Evolutionary conservation across 768 basidiomycete genomes (phyloP), one percentile per base, ranked within the genome.

Genomic region (Gloeopeniophorella convolvens): DNA sequence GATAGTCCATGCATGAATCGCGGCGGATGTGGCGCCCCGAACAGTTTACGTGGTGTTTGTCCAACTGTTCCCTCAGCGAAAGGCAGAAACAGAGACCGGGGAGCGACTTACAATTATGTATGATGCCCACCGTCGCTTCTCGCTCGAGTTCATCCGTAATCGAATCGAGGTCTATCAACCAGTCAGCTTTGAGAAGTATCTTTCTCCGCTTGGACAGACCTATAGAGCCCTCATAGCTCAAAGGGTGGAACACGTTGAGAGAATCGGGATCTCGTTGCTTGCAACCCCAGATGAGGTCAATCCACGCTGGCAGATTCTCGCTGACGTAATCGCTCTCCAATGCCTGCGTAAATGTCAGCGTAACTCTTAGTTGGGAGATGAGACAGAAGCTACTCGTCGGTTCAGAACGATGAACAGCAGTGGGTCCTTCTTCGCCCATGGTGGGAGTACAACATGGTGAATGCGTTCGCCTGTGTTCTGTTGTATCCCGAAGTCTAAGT

Each of bases 101-200:
- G 6, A 42, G 27, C 12, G n/a, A 62, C 77, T 32, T 58, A 89
- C 89, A 97, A 55, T 95, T 95, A 65, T 95, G 92, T 42, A 96
- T 94, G 49, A 94, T 95, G 2, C 92, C 92, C 16, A 94, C 87
- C 6, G 90, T 91, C 0, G 94, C 93, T 60, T 92, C 90, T 30
- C 87, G 78, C 68, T 97, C 89, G 7, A 90, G 70, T 39, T 90
- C 83, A 62, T 96, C 87, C 5, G 79, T 77, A 47, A 97, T 95
- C 3, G 76, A 66, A 63, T 96, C 94, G 20, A 97, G 68, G 65
- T 96, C 93, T 88, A 44, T 10, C 42, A 41, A 18, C 11, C 20
- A 20, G 20, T 37, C 35, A 31, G 34, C 23, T 50, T 30, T 27
- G 33, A 16, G 5, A 35, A 9, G 32, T 5, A 2, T 1, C 39